A percentile compares a stretch with the other conserved stretches of the same genome.
Evolutionary conservation across 2,329 filamentous ascomycete genomes (phyloP).

Genomic region (Hymenoscyphus linearis): DNA sequence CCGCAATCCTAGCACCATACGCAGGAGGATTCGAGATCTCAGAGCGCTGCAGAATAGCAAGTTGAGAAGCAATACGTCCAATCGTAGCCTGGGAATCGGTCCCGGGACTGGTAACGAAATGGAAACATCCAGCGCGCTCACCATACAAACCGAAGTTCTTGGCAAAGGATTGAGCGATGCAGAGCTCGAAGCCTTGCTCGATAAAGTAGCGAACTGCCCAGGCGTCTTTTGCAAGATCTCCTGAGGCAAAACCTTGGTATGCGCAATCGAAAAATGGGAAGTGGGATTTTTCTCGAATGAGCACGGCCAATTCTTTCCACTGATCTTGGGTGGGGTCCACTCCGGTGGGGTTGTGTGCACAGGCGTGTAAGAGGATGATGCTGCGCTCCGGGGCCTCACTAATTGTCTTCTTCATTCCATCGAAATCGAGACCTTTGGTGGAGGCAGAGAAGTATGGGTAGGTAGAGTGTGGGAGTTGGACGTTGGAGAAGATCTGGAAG

Average conservation of each 20-base stretch:
- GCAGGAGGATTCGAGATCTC: conserved; percentile 97
- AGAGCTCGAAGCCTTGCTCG: conserved; percentile 82
- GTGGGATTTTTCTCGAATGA: conserved; percentile 73
- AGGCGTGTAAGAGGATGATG: conserved; percentile 88
- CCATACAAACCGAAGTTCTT: conserved; percentile 98
- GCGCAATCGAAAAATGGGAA: conserved; percentile 99
- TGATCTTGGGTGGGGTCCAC: conserved; percentile 92
- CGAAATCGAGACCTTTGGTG: conserved; percentile 87
- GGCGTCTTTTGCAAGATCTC: conserved; percentile 77
- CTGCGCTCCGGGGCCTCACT: conserved; percentile 68
- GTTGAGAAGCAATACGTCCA: conserved; percentile 71
- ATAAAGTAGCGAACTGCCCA: conserved; percentile 94
- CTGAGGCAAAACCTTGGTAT: conserved; percentile 96
- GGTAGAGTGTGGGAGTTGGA: conserved; percentile 67
- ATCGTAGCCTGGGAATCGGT: conserved; percentile 56
- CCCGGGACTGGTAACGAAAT: conserved; percentile 74
- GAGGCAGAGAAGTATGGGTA: conserved; percentile 93
- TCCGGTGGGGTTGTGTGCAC: conserved; percentile 96
- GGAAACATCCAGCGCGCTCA: conserved; percentile 93
- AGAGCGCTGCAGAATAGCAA: conserved; percentile 89
- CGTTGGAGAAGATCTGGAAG: conserved; percentile 96
- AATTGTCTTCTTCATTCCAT: conserved; percentile 74
- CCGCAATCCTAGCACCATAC: conserved; percentile 87
- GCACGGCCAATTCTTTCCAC: conserved; percentile 81
- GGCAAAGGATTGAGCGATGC: conserved; percentile 89